Base-by-base conservation (phyloP, 1,284 basidiomycete species). In the Cyathus pygmaeus region DNA sequence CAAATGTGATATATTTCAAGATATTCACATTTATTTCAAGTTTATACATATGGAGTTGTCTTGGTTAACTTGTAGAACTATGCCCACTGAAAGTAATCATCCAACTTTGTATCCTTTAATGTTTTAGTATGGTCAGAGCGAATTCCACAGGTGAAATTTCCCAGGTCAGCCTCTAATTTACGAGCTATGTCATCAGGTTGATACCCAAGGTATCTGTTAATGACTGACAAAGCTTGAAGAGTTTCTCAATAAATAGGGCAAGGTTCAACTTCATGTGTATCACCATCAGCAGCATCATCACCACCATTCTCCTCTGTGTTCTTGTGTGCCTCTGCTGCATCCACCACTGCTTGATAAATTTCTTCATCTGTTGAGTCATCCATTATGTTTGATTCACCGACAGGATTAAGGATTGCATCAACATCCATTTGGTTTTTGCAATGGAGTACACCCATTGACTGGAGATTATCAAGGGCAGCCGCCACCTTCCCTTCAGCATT, bases 271-370 rank as follows among this genome's bases (percentile, higher is more conserved):
- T n/a, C n/a, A n/a, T n/a, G n/a, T n/a, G n/a, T 21, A 33, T 41
- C 30, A 36, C 57, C 51, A 26, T 65, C 53, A 29, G 63, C 47
- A 47, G 64, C 42, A 64, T 72, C 59, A 53, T 71, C 68, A 1
- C 63, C 56, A 17, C 65, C 63, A 51, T 58, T 68, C 15, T 59
- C 59, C 39, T 59, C 63, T 3, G 63, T 59, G 49, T 64, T 67
- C 55, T 69, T 65, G 63, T 57, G 61, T 39, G 64, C 69, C 13
- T 62, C 23, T 0, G 62, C 49, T 50, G 66, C 56, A 57, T 70
- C 66, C 31, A 68, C 65, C 9, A 72, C 67, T 6, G 71, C 68
- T n/a, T 67, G 53, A 59, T 66, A 71, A 29, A 73, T 73, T 53
- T 74, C 71, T 7, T 62, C n/a, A 27, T 72, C 71, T 13, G 65